Evolutionary conservation across 2,329 filamentous ascomycete genomes (phyloP), one percentile per base, ranked within the genome.

Genomic region (Nannizzia gypsea): DNA sequence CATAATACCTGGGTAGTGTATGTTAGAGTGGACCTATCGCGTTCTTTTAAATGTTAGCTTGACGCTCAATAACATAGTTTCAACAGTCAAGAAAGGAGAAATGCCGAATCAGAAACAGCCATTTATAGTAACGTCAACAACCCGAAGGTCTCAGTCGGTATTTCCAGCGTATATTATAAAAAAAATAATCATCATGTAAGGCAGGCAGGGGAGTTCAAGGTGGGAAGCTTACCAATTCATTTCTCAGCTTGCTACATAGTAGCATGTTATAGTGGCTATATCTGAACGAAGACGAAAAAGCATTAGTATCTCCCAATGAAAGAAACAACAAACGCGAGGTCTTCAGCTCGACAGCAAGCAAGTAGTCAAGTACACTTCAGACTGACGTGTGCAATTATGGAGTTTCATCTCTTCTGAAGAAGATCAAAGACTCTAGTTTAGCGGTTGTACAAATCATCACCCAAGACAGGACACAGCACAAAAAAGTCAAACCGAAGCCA

Each of bases 351-450:
- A 26, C 17, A 31, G 28, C 6, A 46, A 24, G 17, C n/a, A 46
- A 24, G 17, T 36, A 48, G 26, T 13, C 34, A 20, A 46, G 15
- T 46, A 36, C 56, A 34, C 20, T 31, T 93, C 89, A 93, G 89
- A 90, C 89, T 93, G 89, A 93, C 88, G 88, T 92, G 85, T 83
- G 85, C 76, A 89, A 84, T 83, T 80, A 48, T 72, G 67, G 75
- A 83, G 86, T 92, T 91, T 91, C 88, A 92, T 52, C 22, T 52
- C 26, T 86, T 81, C 84, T 63, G 61, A 80, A 74, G 73, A 73
- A 79, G 87, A 85, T 95, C 89, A 93, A 93, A 95, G 89, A 95
- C 89, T 95, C 89, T 95, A 95, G 88, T 91, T 91, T 81, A 76
- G 85, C 83, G 87, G 87, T 90, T 86, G 78, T 79, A 74, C 74